phyloP scores from a whole-genome alignment of 2,329 filamentous ascomycete species.

The Mollisiaceae sp. region DNA sequence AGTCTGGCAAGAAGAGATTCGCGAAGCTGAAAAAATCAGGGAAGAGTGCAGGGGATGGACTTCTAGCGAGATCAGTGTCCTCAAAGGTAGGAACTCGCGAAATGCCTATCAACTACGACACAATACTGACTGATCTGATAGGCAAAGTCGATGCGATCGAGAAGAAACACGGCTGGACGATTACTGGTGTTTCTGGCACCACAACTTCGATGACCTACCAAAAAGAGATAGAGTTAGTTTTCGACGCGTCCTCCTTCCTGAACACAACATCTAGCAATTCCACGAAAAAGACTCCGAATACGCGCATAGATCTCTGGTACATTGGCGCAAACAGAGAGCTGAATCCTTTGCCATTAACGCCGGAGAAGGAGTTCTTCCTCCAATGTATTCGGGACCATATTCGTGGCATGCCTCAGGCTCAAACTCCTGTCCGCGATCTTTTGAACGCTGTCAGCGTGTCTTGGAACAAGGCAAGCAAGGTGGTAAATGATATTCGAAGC shows the following conservation, averaged over 20 bases:
- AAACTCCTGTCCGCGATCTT: slow-evolving; percentile 61
- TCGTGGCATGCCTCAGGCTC: slow-evolving; percentile 62
- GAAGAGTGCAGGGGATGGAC: slow-evolving; percentile 93
- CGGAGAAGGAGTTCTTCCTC: slow-evolving; percentile 77
- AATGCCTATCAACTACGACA: slow-evolving; percentile 33
- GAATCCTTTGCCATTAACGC: slow-evolving; percentile 60
- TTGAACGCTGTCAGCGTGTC: slow-evolving; percentile 62
- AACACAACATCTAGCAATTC: slow-evolving; percentile 30
- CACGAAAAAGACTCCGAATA: slow-evolving; percentile 45
- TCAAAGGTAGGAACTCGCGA: slow-evolving; percentile 66
- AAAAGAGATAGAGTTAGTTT: slow-evolving; percentile 74
- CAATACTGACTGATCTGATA: slow-evolving; percentile 50
- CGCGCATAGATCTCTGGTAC: slow-evolving; percentile 72
- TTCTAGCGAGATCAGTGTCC: slow-evolving; percentile 74
- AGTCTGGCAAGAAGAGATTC: slow-evolving; percentile 74
- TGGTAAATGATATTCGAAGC: slow-evolving; percentile 64
- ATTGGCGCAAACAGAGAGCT: slow-evolving; percentile 62
- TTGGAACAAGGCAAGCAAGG: slow-evolving; percentile 68
- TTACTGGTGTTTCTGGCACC: slow-evolving; percentile 66
- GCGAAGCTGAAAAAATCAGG: slow-evolving; percentile 79
- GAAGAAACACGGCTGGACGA: slow-evolving; percentile 71
- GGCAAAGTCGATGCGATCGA: slow-evolving; percentile 70
- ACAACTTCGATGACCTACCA: slow-evolving; percentile 76
- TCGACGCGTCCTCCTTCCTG: slow-evolving; percentile 69
- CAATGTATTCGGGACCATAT: slow-evolving; percentile 73